Percentiles rank a stretch among this genome's conserved stretches.
These are phyloP conservation scores for apple (Malus domestica) DNA, from an alignment of 306 rosid genomes.

Conservation along the genomic window ASM211411v1 NC_041795.1:20781501-20782000, in stretches of 20 bases:
- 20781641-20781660: too few relatives aligned
- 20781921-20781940: not conserved
- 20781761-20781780: not conserved
- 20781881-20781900: not conserved
- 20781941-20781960: not conserved
- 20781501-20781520: not conserved
- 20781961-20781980: constrained; percentile 17
- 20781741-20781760: not conserved
- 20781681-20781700: not conserved
- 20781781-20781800: not conserved
- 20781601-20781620: not conserved
- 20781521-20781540: too few relatives aligned
- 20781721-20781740: not conserved
- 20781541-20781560: too few relatives aligned
- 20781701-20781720: too few relatives aligned
- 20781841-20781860: not conserved
- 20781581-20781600: not conserved
- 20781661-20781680: too few relatives aligned
- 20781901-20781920: not conserved
- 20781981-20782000: constrained; percentile 2
- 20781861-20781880: not conserved
- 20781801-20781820: not conserved
- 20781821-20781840: not conserved
- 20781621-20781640: too few relatives aligned
- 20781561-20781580: too few relatives aligned